Conservation (phyloP, 1,139 yeast species). For the Saccharomycopsis crataegensis region DNA sequence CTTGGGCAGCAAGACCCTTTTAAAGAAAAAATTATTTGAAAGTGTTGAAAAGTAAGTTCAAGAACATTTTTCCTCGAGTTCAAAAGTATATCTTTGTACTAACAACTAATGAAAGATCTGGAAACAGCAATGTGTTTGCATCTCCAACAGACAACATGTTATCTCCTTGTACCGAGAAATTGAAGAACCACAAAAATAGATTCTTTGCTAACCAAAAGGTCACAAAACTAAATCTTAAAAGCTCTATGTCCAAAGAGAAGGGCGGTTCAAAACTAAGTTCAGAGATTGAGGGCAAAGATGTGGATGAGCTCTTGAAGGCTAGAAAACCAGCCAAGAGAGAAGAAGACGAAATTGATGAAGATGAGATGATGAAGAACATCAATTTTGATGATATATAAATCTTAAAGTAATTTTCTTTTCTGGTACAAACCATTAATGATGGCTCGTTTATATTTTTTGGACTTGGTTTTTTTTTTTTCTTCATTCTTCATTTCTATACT, state of each 20-base stretch:
- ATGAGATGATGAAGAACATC: conserved; percentile 13
- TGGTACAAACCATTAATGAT: background rate
- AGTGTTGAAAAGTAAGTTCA: background rate
- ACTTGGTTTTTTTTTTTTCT: too few species aligned
- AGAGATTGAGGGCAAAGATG: background rate
- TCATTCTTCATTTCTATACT: too few species aligned
- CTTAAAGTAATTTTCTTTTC: background rate
- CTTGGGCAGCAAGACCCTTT: background rate
- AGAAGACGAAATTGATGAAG: conserved; percentile 13
- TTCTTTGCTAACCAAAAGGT: conserved; percentile 29
- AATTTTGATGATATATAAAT: conserved; percentile 15
- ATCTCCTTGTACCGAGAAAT: conserved; percentile 51
- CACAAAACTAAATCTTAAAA: conserved; percentile 25
- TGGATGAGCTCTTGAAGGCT: conserved; percentile 1
- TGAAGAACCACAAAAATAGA: conserved; percentile 41
- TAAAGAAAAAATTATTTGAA: conserved; percentile 8
- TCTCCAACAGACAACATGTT: conserved; percentile 52
- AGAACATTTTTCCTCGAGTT: background rate
- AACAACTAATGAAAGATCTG: background rate
- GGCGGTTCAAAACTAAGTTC: background rate
- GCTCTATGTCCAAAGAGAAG: background rate
- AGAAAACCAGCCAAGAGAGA: background rate
- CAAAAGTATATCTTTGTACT: background rate
- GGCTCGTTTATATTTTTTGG: too few species aligned
- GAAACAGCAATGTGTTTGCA: conserved; percentile 28